Evolutionary conservation across 2,329 filamentous ascomycete genomes (phyloP), one percentile per base, ranked within the genome.

Genomic region (Pseudocercospora musae): DNA sequence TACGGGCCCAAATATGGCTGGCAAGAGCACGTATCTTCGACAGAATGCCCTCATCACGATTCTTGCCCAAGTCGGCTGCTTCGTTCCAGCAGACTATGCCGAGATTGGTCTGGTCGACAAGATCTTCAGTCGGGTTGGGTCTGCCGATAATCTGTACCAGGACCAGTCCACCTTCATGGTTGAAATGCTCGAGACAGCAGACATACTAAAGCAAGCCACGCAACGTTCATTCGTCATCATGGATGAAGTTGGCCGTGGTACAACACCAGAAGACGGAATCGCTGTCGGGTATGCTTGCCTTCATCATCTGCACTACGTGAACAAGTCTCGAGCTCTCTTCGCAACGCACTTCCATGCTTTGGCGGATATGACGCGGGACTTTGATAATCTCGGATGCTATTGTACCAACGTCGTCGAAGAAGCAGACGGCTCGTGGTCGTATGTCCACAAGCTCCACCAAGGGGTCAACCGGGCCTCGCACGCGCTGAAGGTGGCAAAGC

Each of bases 91-190:
- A 0, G 85, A 89, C 23, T 90, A 91, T 74, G 94, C 92, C 3
- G 87, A 91, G 70, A 83, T 99, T 25, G 93, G 94, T 1, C 82
- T 99, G 48, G 92, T 97, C n/a, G 95, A 99, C 78, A 92, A 94
- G 71, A 89, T 99, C 58, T 98, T 96, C 80, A 95, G 89, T 73
- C 90, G 95, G 2, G 80, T 73, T 21, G 95, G 95, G 1, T 96
- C 92, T 0, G 95, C 94, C 1, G 96, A 99, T 76, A 94, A 96
- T 74, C 82, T 99, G n/a, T 97, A 90, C 79, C 86, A 87, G 56
- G 90, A 96, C 78, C 93, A 98, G 76, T 96, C 92, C 58, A 99
- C 96, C 0, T 99, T 99, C 77, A 98, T 99, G 95, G 92, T 98
- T 0, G 95, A 99, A 79, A 99, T 99, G 95, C 84, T 97, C 1